Conservation (phyloP, 163 green algal species). For the Smithsoniella earleae region DNA sequence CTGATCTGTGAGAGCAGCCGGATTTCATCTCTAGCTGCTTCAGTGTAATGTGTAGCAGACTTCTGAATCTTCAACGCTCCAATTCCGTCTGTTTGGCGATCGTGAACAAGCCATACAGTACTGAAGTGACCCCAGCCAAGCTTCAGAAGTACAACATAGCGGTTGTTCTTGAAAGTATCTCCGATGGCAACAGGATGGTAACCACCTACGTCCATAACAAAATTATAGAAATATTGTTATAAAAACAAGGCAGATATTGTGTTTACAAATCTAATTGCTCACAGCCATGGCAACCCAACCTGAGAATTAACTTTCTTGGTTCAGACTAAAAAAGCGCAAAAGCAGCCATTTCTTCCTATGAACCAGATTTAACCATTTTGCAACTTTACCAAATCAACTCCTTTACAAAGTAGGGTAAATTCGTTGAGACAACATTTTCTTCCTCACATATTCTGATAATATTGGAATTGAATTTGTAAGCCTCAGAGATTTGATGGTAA, state of each 20-base stretch:
- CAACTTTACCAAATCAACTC: too few species aligned
- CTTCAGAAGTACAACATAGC: slow-evolving; percentile 88
- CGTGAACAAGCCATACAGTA: slow-evolving; percentile 89
- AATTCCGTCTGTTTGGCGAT: slow-evolving; percentile 47
- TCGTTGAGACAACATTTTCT: too few species aligned
- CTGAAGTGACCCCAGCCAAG: slow-evolving; percentile 98
- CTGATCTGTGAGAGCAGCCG: slow-evolving; percentile 71
- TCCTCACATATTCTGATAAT: too few species aligned
- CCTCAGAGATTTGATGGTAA: too few species aligned
- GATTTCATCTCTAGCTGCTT: slow-evolving; percentile 89
- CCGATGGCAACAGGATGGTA: slow-evolving; percentile 88
- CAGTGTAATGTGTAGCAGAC: slow-evolving; percentile 86
- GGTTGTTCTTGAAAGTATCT: slow-evolving; percentile 77
- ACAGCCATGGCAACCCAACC: background rate
- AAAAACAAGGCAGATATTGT: background rate
- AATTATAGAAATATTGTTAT: background rate
- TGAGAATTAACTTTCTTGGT: too few species aligned
- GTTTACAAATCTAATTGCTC: background rate
- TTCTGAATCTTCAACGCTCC: slow-evolving; percentile 77
- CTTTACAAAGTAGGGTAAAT: too few species aligned
- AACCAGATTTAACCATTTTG: too few species aligned
- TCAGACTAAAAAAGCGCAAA: too few species aligned
- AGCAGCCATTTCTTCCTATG: too few species aligned
- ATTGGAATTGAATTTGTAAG: too few species aligned
- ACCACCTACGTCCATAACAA: slow-evolving; percentile 49